Evolutionary conservation across 495 filamentous ascomycete genomes (phyloP).

Genomic region (Aspergillus sclerotiicarbonarius): DNA sequence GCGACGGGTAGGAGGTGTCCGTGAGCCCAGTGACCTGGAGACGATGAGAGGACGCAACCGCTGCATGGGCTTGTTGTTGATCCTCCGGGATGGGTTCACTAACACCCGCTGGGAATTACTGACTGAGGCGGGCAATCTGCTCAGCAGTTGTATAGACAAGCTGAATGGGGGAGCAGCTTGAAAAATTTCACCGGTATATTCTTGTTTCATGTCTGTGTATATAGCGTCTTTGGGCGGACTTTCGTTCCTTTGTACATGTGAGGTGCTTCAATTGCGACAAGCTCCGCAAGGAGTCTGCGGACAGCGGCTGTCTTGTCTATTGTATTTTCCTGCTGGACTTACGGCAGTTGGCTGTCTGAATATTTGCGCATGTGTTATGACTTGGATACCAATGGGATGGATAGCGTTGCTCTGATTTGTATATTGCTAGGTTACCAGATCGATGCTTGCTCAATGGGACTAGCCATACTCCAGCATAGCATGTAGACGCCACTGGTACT

Average conservation of each 20-base stretch:
- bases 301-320: background rate
- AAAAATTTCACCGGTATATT: background rate
- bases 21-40: conserved; percentile 79
- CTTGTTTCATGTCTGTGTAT: conserved; percentile 13
- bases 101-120: conserved; percentile 89
- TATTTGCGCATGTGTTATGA: conserved; percentile 7
- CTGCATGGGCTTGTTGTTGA: conserved; percentile 78
- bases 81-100: conserved; percentile 77
- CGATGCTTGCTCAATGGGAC: background rate
- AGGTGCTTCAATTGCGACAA: background rate
- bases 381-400: conserved; percentile 8
- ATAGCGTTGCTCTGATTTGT: conserved; percentile 3
- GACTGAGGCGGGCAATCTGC: conserved; percentile 75
- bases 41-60: conserved; percentile 73
- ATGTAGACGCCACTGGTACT: background rate
- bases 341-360: background rate
- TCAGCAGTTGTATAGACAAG: conserved; percentile 76
- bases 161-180: conserved; percentile 24
- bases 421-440: background rate
- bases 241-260: background rate
- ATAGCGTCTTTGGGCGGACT: conserved; percentile 9
- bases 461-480: background rate
- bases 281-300: background rate
- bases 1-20: conserved; percentile 66
- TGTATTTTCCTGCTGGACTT: background rate